Conservation (phyloP, 2,329 filamentous ascomycete species). For the Fusarium sp. region DNA sequence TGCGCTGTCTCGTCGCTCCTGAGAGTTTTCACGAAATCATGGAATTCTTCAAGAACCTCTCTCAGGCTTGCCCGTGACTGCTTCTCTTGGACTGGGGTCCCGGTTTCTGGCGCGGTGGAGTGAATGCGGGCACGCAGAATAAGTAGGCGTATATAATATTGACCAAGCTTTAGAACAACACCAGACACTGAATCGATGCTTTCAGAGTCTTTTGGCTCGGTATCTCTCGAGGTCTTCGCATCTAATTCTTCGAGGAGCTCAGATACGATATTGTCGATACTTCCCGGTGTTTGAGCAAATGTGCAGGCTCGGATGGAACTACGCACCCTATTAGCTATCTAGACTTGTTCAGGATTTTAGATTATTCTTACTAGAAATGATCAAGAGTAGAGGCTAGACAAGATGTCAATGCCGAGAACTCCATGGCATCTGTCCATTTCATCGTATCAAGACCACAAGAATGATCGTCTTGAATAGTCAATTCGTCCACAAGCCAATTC, state of each 20-base stretch:
- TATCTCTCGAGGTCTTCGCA: rapidly evolving
- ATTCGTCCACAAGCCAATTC: neutral
- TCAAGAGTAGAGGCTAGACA: neutral
- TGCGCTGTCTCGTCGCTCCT: neutral
- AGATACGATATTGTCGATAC: rapidly evolving
- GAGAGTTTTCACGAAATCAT: neutral
- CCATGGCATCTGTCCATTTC: neutral
- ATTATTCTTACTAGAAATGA: neutral
- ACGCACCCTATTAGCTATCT: neutral
- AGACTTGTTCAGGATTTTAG: no score
- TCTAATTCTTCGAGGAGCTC: neutral
- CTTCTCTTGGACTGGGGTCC: neutral
- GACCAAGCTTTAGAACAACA: neutral
- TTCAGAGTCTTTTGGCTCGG: rapidly evolving
- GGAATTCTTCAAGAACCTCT: neutral
- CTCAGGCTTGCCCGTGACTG: neutral
- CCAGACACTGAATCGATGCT: neutral
- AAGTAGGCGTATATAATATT: neutral
- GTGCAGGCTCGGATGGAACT: neutral
- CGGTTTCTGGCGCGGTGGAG: rapidly evolving
- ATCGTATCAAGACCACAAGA: neutral
- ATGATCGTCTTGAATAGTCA: neutral
- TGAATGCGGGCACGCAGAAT: neutral
- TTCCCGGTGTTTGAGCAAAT: neutral
- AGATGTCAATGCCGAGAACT: neutral